phyloP scores from a whole-genome alignment of 2,329 filamentous ascomycete species.

The Talaromyces pinophilus region DNA sequence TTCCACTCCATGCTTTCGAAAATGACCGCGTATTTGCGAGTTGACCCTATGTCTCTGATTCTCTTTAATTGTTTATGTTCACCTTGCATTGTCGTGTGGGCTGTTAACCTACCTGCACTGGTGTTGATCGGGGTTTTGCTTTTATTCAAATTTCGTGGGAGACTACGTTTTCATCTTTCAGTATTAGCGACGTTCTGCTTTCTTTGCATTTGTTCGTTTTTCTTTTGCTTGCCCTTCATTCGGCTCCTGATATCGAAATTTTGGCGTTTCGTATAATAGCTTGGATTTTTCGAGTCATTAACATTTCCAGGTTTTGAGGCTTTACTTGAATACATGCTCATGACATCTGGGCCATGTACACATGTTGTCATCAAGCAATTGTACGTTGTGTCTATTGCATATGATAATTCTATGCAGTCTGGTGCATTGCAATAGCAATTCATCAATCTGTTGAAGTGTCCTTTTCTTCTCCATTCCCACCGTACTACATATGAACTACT shows the following conservation, averaged over 20 bases:
- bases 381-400: neutral
- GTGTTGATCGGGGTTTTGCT: neutral
- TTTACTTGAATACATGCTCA: neutral
- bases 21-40: neutral
- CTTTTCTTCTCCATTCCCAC: neutral
- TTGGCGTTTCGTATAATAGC: neutral
- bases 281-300: neutral
- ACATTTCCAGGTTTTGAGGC: neutral
- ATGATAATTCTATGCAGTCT: neutral
- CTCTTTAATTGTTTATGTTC: neutral
- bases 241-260: neutral
- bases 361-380: conserved; percentile 6
- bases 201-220: neutral
- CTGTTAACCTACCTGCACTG: neutral
- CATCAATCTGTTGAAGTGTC: neutral
- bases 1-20: neutral
- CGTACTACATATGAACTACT: neutral
- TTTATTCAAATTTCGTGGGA: neutral
- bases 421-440: neutral
- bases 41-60: neutral
- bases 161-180: neutral
- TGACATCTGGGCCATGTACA: neutral
- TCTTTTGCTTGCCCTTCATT: neutral
- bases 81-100: conserved; percentile 12
- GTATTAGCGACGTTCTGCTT: neutral